Conservation (phyloP, 2,329 filamentous ascomycete genomes). For the Diaporthe vaccinii region DNA sequence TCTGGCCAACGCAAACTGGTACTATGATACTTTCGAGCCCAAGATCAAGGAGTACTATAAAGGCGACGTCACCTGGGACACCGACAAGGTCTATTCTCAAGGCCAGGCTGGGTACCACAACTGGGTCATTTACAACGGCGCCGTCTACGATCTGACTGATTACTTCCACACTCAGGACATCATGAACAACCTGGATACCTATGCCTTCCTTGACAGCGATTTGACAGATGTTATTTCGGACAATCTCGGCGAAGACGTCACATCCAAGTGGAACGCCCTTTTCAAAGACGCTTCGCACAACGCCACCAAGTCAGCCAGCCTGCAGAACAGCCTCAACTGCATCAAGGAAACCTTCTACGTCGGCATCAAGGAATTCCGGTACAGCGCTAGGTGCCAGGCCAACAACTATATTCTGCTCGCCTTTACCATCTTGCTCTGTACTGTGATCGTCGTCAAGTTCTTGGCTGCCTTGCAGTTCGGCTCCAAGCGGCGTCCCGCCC, state of each 20-base stretch:
- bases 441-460: conserved; percentile 89
- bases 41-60: conserved; percentile 89
- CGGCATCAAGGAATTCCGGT: conserved; percentile 87
- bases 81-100: conserved; percentile 69
- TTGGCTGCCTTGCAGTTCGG: conserved; percentile 93
- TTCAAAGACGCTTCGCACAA: conserved; percentile 65
- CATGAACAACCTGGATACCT: conserved; percentile 67
- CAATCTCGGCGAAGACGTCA: conserved; percentile 86
- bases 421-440: conserved; percentile 86
- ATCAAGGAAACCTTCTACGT: conserved; percentile 87
- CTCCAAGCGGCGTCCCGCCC: conserved; percentile 87
- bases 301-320: conserved; percentile 61
- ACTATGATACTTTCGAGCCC: conserved; percentile 79
- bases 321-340: conserved; percentile 81
- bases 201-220: conserved; percentile 79
- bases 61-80: conserved; percentile 83
- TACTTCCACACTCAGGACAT: conserved; percentile 84
- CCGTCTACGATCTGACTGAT: conserved; percentile 90
- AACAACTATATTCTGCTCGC: conserved; percentile 92
- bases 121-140: conserved; percentile 84
- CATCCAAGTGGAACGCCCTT: conserved; percentile 70
- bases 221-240: conserved; percentile 78
- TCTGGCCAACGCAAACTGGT: conserved; percentile 80
- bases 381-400: conserved; percentile 80
- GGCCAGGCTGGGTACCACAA: conserved; percentile 76